These are phyloP conservation scores for Arabidopsis thaliana DNA, from an alignment of 345 rosid species.

Conservation along the genomic window DNA sequence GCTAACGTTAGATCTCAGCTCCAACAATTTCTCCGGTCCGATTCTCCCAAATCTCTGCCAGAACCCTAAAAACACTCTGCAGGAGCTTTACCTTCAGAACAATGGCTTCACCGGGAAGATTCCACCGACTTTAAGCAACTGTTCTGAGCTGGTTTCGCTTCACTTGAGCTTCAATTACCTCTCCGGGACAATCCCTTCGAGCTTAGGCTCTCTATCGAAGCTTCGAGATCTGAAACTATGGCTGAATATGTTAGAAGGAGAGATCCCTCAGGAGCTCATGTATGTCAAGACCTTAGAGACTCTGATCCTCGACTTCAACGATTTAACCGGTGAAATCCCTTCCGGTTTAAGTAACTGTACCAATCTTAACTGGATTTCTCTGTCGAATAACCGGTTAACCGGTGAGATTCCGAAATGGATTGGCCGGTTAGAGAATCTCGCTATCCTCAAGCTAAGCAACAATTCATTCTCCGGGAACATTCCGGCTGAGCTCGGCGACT, in stretches of 20 bases:
- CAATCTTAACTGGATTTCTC: constrained; percentile 82
- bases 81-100: constrained; percentile 74
- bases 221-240: constrained; percentile 85
- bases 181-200: constrained; percentile 75
- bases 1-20: constrained; percentile 79
- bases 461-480: constrained; percentile 79
- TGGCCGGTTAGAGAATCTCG: constrained; percentile 72
- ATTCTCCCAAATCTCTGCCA: constrained; percentile 67
- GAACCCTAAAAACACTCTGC: constrained; percentile 54
- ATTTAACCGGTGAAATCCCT: constrained; percentile 76
- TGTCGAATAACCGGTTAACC: constrained; percentile 75
- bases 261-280: constrained; percentile 76
- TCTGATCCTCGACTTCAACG: constrained; percentile 89
- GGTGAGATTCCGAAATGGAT: constrained; percentile 85
- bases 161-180: constrained; percentile 88
- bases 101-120: constrained; percentile 69
- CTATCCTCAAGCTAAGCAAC: constrained; percentile 92
- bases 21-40: constrained; percentile 65
- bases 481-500: constrained; percentile 90
- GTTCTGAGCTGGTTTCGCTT: constrained; percentile 82
- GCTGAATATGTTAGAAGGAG: constrained; percentile 83
- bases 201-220: constrained; percentile 69
- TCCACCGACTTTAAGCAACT: constrained; percentile 78
- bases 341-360: constrained; percentile 76
- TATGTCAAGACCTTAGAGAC: constrained; percentile 63